These are phyloP conservation scores for Rhizopogon vulgaris DNA, from an alignment of 768 basidiomycete genomes.

Conservation along the genomic window DNA sequence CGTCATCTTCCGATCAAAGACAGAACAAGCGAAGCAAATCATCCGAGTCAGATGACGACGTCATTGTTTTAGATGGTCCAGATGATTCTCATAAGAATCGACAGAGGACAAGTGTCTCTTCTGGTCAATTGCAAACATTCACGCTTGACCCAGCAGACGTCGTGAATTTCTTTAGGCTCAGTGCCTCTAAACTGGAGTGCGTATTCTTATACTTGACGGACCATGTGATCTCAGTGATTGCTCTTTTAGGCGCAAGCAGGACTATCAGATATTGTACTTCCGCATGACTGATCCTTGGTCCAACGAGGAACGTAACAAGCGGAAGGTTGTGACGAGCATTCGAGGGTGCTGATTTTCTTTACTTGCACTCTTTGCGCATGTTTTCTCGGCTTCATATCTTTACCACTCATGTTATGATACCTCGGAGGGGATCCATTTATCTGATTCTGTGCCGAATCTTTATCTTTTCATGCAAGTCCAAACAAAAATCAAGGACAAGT, in stretches of 20 bases:
- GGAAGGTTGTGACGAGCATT: constrained; percentile 51
- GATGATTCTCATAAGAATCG: constrained; percentile 7
- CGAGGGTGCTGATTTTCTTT: constrained; percentile 19
- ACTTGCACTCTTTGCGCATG: background rate
- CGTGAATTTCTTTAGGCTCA: constrained; percentile 46
- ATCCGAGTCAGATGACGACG: constrained; percentile 21
- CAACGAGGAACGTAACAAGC: constrained; percentile 39
- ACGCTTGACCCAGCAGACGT: constrained; percentile 27
- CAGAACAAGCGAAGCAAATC: constrained; percentile 23
- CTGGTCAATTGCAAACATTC: background rate
- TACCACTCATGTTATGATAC: too few species aligned
- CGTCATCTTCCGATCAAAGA: constrained; percentile 13
- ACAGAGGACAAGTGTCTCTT: background rate
- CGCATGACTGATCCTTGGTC: constrained; percentile 62
- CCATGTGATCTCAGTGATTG: background rate
- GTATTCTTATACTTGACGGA: constrained; percentile 12
- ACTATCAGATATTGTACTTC: constrained; percentile 83
- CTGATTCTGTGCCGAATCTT: too few species aligned
- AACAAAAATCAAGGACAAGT: too few species aligned
- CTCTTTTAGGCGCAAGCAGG: constrained; percentile 28
- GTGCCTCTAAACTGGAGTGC: constrained; percentile 36
- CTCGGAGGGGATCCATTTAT: too few species aligned
- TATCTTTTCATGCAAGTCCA: too few species aligned
- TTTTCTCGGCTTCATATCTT: background rate
- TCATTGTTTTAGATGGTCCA: constrained; percentile 17